These are phyloP conservation scores for Vicia sativa DNA, from an alignment of 306 rosid genomes.

Conservation along the genomic window DNA sequence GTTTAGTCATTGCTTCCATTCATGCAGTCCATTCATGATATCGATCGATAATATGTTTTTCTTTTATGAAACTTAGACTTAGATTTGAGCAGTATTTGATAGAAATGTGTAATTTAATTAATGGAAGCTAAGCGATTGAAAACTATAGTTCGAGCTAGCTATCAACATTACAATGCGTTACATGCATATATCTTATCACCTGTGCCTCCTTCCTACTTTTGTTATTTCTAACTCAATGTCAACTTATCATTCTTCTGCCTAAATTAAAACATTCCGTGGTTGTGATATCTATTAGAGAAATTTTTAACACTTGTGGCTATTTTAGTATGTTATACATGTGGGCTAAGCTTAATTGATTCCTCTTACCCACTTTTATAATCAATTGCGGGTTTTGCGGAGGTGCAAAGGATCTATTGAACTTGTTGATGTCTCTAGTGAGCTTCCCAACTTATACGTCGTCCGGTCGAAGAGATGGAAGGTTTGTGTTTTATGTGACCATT, in stretches of 20 bases:
- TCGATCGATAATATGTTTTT: too few species aligned
- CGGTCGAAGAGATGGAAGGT: slow-evolving; percentile 90
- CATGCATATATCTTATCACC: too few species aligned
- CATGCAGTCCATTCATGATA: too few species aligned
- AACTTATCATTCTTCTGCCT: slow-evolving; percentile 5
- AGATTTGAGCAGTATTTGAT: too few species aligned
- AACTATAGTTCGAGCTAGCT: too few species aligned
- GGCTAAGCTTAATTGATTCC: slow-evolving; percentile 12
- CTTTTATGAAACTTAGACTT: too few species aligned
- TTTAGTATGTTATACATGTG: slow-evolving; percentile 19
- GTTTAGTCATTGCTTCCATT: too few species aligned
- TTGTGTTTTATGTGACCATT: too few species aligned
- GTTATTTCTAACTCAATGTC: slow-evolving; percentile 1
- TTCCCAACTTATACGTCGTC: slow-evolving; percentile 75
- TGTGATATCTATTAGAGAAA: slow-evolving; percentile 6
- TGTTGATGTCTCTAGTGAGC: slow-evolving; percentile 75
- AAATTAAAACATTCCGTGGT: slow-evolving; percentile 15
- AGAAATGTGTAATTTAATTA: too few species aligned
- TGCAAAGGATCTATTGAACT: slow-evolving; percentile 75
- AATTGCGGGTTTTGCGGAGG: slow-evolving; percentile 73
- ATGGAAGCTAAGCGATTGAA: too few species aligned
- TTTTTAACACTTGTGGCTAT: background rate
- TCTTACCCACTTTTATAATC: background rate
- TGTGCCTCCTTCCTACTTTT: slow-evolving; percentile 12
- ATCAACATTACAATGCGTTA: too few species aligned